phyloP scores from a whole-genome alignment of 1,284 basidiomycete genomes.

The Chalciporus piperatoides region DNA sequence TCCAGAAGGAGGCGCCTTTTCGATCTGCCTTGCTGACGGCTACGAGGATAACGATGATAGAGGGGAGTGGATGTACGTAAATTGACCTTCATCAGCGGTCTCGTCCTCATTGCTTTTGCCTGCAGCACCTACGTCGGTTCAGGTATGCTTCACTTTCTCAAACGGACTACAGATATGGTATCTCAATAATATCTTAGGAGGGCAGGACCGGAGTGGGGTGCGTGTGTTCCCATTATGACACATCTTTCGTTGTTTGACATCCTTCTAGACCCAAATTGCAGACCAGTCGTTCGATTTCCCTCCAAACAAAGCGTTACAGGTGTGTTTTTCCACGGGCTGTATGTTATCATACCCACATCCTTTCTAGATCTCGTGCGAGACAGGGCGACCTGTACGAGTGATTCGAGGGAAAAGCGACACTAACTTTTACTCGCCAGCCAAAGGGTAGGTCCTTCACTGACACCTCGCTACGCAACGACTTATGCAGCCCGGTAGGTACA shows the following conservation, averaged over 20 bases:
- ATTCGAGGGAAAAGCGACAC: slow-evolving; percentile 32
- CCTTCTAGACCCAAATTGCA: slow-evolving; percentile 23
- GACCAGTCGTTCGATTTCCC: slow-evolving; percentile 36
- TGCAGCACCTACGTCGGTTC: slow-evolving; percentile 41
- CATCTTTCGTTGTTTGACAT: not conserved
- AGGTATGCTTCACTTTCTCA: slow-evolving; percentile 15
- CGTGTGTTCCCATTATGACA: slow-evolving; percentile 1
- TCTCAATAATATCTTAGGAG: slow-evolving; percentile 18
- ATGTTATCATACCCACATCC: not conserved
- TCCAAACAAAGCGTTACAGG: slow-evolving; percentile 34
- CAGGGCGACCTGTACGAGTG: slow-evolving; percentile 39
- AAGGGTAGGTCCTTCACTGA: slow-evolving; percentile 28
- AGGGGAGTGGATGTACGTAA: slow-evolving; percentile 39
- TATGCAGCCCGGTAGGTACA: slow-evolving; percentile 31
- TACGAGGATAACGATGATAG: slow-evolving; percentile 42
- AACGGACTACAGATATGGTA: not conserved
- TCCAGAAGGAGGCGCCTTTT: slow-evolving; percentile 33
- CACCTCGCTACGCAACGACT: not conserved
- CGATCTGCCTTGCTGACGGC: slow-evolving; percentile 39
- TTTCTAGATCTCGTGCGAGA: slow-evolving; percentile 32
- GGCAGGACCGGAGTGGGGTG: slow-evolving; percentile 23
- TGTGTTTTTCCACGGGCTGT: slow-evolving; percentile 8
- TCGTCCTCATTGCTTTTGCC: not conserved
- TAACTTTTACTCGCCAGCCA: slow-evolving; percentile 32
- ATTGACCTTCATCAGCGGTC: not conserved